phyloP scores from a whole-genome alignment of 805 yeast species.

The Barnettozyma siamensis region DNA sequence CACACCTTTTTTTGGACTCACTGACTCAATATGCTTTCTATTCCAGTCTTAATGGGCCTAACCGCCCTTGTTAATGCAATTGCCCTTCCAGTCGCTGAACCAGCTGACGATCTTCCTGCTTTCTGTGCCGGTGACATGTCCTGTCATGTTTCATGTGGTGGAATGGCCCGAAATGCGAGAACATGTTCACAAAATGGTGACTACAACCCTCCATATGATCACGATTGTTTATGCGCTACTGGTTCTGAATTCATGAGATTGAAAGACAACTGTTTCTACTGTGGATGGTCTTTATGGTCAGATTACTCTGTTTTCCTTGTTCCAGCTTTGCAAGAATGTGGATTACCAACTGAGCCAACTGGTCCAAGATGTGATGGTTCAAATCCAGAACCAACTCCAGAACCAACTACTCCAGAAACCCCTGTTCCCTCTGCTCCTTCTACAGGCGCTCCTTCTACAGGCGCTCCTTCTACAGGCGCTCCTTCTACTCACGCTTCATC shows the following conservation, averaged over 20 bases:
- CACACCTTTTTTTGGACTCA: too few species aligned
- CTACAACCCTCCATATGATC: conserved; percentile 6
- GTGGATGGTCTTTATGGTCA: conserved; percentile 10
- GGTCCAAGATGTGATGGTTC: conserved; percentile 2
- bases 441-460: neutral
- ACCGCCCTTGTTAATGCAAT: neutral
- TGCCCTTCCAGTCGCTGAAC: neutral
- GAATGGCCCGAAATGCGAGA: conserved; percentile 5
- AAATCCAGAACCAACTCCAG: neutral
- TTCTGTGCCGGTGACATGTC: neutral
- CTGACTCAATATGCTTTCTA: neutral
- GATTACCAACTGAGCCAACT: conserved; percentile 8
- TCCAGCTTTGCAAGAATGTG: conserved; percentile 6
- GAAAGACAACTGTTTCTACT: conserved; percentile 5
- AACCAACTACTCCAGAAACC: neutral
- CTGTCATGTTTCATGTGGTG: conserved; percentile 8
- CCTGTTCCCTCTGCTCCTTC: neutral
- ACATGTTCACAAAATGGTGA: neutral
- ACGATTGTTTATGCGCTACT: conserved; percentile 4
- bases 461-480: neutral
- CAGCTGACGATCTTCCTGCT: conserved; percentile 1
- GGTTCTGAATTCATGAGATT: conserved; percentile 1
- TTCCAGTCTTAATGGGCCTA: neutral
- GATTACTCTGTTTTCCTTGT: conserved; percentile 1
- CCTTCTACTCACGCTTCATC: neutral